phyloP scores from a whole-genome alignment of 495 filamentous ascomycete genomes.

The Wilcoxina mikolae region DNA sequence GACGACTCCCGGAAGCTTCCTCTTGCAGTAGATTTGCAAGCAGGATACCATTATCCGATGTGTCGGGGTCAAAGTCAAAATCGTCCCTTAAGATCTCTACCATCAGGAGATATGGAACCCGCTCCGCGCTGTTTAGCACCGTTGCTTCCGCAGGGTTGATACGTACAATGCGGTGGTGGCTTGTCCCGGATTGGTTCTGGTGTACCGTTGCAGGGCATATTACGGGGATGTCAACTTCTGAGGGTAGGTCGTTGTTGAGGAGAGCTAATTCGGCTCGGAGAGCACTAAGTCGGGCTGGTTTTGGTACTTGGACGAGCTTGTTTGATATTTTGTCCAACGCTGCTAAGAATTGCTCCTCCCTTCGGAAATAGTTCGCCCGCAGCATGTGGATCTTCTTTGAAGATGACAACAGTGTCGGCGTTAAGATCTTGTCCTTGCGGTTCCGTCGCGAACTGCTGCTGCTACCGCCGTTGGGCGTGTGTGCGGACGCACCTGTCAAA shows the following conservation, averaged over 20 bases:
- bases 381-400: slow-evolving; percentile 47
- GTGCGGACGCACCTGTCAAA: background rate
- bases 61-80: slow-evolving; percentile 57
- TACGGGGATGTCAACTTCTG: slow-evolving; percentile 62
- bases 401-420: slow-evolving; percentile 39
- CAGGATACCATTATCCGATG: slow-evolving; percentile 47
- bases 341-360: slow-evolving; percentile 54
- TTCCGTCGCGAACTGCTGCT: background rate
- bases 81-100: slow-evolving; percentile 59
- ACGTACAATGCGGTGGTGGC: slow-evolving; percentile 59
- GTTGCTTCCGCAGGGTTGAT: slow-evolving; percentile 65
- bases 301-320: slow-evolving; percentile 56
- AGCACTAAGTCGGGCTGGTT: slow-evolving; percentile 58
- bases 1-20: slow-evolving; percentile 38
- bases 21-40: slow-evolving; percentile 46
- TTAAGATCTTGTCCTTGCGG: slow-evolving; percentile 35
- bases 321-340: slow-evolving; percentile 66
- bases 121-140: slow-evolving; percentile 63
- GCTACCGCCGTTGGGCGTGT: background rate
- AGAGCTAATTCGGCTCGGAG: slow-evolving; percentile 59
- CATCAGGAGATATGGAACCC: slow-evolving; percentile 64
- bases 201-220: slow-evolving; percentile 51
- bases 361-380: slow-evolving; percentile 58
- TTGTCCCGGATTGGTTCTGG: slow-evolving; percentile 48
- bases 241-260: slow-evolving; percentile 55